Conservation (phyloP, 495 filamentous ascomycete species). For the Pseudomonodictys pantanalensis region DNA sequence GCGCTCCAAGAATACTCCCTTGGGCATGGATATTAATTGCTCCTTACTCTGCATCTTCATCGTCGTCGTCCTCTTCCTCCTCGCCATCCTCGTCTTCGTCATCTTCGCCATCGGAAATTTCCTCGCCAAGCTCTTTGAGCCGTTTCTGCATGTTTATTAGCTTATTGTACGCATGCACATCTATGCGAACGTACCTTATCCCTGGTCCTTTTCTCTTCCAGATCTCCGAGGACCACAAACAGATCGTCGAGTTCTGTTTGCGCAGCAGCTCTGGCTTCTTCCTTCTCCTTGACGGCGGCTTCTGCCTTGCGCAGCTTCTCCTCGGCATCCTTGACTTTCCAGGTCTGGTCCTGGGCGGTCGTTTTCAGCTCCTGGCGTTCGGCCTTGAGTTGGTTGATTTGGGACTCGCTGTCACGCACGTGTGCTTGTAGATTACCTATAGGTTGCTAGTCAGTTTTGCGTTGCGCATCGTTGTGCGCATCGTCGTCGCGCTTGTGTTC, state of each 20-base stretch:
- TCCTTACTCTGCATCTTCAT: constrained; percentile 13
- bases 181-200: constrained; percentile 34
- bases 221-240: constrained; percentile 42
- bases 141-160: constrained; percentile 37
- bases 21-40: too few relatives aligned
- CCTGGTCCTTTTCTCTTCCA: constrained; percentile 42
- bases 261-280: constrained; percentile 35
- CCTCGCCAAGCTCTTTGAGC: constrained; percentile 43
- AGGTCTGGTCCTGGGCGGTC: constrained; percentile 33
- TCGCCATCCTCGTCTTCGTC: constrained; percentile 41
- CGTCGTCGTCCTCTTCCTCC: constrained; percentile 32
- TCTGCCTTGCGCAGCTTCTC: constrained; percentile 36
- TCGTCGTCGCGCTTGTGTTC: too few relatives aligned
- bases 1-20: too few relatives aligned
- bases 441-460: too few relatives aligned
- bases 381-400: constrained; percentile 24
- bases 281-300: constrained; percentile 31
- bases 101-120: constrained; percentile 41
- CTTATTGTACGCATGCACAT: not conserved
- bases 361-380: constrained; percentile 31
- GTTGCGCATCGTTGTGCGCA: too few relatives aligned
- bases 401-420: constrained; percentile 4
- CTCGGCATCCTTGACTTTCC: constrained; percentile 31
- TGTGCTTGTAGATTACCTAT: constrained; percentile 11
- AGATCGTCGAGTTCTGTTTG: constrained; percentile 45